Base-by-base conservation (phyloP, 2,329 filamentous ascomycete genomes). In the Oidium heveae region DNA sequence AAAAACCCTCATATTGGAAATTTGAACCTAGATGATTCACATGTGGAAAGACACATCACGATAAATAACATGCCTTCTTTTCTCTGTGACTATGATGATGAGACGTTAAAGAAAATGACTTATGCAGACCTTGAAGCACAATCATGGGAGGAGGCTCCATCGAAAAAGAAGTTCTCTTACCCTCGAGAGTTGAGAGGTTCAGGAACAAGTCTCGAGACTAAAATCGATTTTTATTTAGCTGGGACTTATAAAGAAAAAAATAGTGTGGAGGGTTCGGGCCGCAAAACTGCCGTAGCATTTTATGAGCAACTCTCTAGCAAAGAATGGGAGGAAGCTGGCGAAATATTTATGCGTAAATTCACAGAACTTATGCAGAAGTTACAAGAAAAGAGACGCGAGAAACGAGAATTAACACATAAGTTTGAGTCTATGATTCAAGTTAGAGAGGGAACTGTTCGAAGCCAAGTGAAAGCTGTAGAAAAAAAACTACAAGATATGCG, bases 261-360 rank as follows among this genome's bases (percentile, higher is more conserved):
- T 1, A 39, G 9, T 15, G 32, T 22, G 13, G 20, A 22, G n/a
- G 43, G 39, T 6, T 20, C 43, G 5, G 55, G 52, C 15, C 12
- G n/a, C n/a, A 37, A 52, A 34, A 13, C 50, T 8, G 39, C 55
- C 0, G 56, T 47, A 2, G 56, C 58, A 6, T 61, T 64, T 53
- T 64, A 61, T 44, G 55, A 51, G 24, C 36, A 54, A 6, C 51
- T 66, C 47, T 53, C 61, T 4, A 59, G 56, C 4, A 54, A 56
- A 6, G 63, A 66, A 44, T 66, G 63, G 63, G 63, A 66, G 18
- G 53, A 64, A 41, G 58, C 61, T 1, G 64, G 64, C 5, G 63
- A 66, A 22, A 60, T 59, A 53, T 63, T 66, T 37, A 54, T 65
- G n/a, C 54, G 55, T 1, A 57, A 59, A 34, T 63, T 66, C 24